Evolutionary conservation across 805 yeast genomes (phyloP).

Genomic region (Sugiyamaella valdiviana): DNA sequence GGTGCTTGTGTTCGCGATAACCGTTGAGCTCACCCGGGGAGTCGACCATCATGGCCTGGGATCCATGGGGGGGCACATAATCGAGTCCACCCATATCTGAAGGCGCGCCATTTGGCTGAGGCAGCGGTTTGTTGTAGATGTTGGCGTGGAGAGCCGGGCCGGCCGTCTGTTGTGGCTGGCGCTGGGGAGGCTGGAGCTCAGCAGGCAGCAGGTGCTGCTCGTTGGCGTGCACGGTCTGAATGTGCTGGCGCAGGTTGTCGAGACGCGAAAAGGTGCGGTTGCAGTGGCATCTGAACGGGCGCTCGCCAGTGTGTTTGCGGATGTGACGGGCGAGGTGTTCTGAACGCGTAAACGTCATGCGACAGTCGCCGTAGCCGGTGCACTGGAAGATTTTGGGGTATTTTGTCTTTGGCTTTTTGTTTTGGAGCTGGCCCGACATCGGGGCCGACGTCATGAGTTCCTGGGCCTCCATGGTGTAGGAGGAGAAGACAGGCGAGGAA

Average conservation of each 20-base stretch:
- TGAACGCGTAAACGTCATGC: constrained; percentile 82
- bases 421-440: constrained; percentile 1
- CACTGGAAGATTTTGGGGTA: constrained; percentile 63
- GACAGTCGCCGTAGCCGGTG: constrained; percentile 77
- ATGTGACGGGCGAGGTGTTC: constrained; percentile 92
- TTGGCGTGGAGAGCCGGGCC: constrained; percentile 14
- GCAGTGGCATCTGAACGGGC: constrained; percentile 84
- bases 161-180: constrained; percentile 10
- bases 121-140: constrained; percentile 14
- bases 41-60: constrained; percentile 9
- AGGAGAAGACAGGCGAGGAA: neutral
- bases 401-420: constrained; percentile 24
- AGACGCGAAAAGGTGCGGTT: constrained; percentile 71
- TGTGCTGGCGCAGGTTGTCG: constrained; percentile 87
- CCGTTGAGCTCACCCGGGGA: neutral
- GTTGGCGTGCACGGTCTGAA: constrained; percentile 71
- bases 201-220: constrained; percentile 33
- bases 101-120: constrained; percentile 3
- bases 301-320: constrained; percentile 88
- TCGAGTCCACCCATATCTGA: neutral
- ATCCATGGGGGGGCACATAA: neutral
- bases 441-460: constrained; percentile 9
- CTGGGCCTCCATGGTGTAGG: neutral
- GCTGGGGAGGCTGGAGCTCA: constrained; percentile 15
- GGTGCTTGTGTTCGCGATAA: constrained; percentile 6